Evolutionary conservation across 805 yeast species (phyloP).

Genomic region (Nakazawaea ambrosiae): DNA sequence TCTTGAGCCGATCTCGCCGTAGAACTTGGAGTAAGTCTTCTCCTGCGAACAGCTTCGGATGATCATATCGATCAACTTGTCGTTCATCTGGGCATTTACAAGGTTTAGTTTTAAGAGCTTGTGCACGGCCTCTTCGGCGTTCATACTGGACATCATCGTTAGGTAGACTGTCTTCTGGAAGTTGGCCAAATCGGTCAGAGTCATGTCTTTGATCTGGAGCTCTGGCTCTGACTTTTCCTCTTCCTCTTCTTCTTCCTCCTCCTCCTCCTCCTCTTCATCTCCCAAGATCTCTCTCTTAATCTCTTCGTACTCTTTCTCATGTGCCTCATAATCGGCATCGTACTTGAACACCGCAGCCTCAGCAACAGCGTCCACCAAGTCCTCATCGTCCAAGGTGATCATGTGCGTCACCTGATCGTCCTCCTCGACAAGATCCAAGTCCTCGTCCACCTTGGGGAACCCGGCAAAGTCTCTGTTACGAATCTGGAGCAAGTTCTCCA

Average conservation of each 20-base stretch:
- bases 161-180: constrained; percentile 74
- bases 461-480: constrained; percentile 30
- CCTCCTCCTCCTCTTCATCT: constrained; percentile 20
- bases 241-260: constrained; percentile 15
- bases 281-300: constrained; percentile 41
- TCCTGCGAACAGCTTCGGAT: constrained; percentile 81
- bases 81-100: constrained; percentile 32
- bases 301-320: constrained; percentile 40
- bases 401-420: constrained; percentile 54
- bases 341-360: constrained; percentile 36
- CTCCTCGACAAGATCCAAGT: constrained; percentile 56
- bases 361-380: constrained; percentile 28
- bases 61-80: constrained; percentile 61
- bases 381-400: constrained; percentile 44
- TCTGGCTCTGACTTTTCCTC: constrained; percentile 15
- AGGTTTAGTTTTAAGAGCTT: constrained; percentile 53
- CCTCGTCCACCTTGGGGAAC: constrained; percentile 32
- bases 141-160: constrained; percentile 82
- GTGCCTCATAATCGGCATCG: constrained; percentile 43
- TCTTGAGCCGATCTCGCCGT: constrained; percentile 69
- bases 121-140: constrained; percentile 90
- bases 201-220: constrained; percentile 51
- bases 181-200: constrained; percentile 54
- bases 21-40: constrained; percentile 77
- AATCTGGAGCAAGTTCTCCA: constrained; percentile 46